Base-by-base conservation (phyloP, 2,329 filamentous ascomycete genomes). In the Neonectria punicea region DNA sequence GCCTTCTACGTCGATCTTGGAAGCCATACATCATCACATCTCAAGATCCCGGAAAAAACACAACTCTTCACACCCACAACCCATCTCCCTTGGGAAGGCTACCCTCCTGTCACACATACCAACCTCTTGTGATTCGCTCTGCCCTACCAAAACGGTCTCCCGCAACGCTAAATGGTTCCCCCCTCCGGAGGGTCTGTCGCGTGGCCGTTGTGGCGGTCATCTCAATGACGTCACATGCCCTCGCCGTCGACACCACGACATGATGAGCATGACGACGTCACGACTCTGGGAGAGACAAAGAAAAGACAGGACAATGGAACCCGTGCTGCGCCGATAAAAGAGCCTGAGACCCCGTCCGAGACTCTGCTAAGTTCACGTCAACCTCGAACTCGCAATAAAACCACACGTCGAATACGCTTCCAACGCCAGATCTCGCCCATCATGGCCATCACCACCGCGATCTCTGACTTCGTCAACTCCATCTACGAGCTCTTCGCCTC, bases 401-500 rank as follows among this genome's bases (percentile, higher is more conserved):
- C 22, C 22, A 46, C 18, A 32, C 11, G 13, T 32, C 13, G 7
- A 18, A 53, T 14, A 43, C 25, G 36, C 36, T 49, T 18, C 25
- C 11, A 36, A 20, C 36, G 18, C 51, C 66, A 77, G 57, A 58
- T 79, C 11, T 36, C 30, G 28, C 30, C 30, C 49, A 51, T 14
- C 49, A 51, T 80, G 78, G 73, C 78, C 47, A 63, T 82, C 72
- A 74, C 75, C 22, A 69, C 73, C 49, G 81, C 80, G 32, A 66
- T 82, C 56, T 70, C 71, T 49, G 77, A 80, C 68, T 73, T 82
- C 53, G 71, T 82, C 73, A 79, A 77, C 69, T 81, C 79, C 72
- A 73, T 82, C 71, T 81, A 79, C 64, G 80, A 82, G 73, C 79
- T 83, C 32, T 63, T 82, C 43, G 70, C 77, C 36, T 81, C 80